A percentile compares a stretch with the other conserved stretches of the same genome.
Conservation (phyloP, 352 stramenopile species). For the Phytophthora pseudosyringae region DNA sequence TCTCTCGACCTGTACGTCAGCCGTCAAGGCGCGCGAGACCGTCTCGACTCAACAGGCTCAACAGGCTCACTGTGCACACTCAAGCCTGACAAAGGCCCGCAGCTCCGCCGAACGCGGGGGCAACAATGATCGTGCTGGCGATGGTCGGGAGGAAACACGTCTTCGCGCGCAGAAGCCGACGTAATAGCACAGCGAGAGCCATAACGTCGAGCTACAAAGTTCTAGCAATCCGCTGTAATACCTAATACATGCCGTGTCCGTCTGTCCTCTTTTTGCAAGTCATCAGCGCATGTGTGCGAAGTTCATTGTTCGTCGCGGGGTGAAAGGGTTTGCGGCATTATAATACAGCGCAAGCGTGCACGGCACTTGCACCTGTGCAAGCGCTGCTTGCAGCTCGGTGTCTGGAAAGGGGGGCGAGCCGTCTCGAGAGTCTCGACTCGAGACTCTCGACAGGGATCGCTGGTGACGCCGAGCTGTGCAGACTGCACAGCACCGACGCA, state of each 20-base stretch:
- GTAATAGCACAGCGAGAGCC: background rate
- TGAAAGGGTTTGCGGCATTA: constrained; percentile 7
- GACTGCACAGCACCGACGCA: constrained; percentile 4
- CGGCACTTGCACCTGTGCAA: constrained; percentile 21
- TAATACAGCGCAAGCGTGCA: constrained; percentile 9
- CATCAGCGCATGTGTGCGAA: constrained; percentile 30
- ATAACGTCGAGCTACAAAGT: background rate
- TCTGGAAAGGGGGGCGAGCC: constrained; percentile 23
- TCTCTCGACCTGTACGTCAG: constrained; percentile 35
- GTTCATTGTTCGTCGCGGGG: constrained; percentile 4
- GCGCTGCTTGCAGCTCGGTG: constrained; percentile 29
- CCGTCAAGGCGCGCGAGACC: constrained; percentile 1
- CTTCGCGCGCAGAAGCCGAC: background rate
- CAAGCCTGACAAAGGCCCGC: constrained; percentile 6
- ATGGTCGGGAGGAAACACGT: background rate
- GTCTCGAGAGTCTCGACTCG: no score
- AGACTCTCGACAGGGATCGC: background rate
- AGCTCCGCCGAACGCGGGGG: no score
- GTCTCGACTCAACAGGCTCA: constrained; percentile 14
- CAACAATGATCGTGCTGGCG: no score
- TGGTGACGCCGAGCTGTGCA: constrained; percentile 10
- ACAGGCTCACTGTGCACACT: constrained; percentile 2
- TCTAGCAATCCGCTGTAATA: constrained; percentile 13
- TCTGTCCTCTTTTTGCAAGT: constrained; percentile 34
- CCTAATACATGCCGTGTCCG: constrained; percentile 18